Evolutionary conservation across 768 basidiomycete genomes (phyloP), one percentile per base, ranked within the genome.

Genomic region (Pisolithus microcarpus): DNA sequence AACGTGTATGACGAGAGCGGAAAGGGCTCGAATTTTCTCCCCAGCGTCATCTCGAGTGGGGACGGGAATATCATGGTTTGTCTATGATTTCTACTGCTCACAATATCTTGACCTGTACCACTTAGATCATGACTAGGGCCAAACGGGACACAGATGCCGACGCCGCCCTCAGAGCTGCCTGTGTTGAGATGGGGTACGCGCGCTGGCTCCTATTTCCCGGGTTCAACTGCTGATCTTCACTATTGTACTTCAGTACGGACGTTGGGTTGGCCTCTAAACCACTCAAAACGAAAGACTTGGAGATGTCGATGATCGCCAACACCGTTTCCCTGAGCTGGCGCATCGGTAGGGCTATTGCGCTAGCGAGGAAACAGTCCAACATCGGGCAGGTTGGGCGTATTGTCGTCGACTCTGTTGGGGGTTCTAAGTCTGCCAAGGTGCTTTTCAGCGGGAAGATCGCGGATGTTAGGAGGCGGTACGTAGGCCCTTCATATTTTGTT

Each of bases 361-460:
- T 76, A 4, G 75, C 76, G 51, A 70, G 78, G 43, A 74, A 75
- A 62, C 67, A 65, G 44, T 78, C 72, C 46, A 66, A 71, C 50
- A 62, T 78, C 40, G 69, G 69, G 50, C 59, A 60, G 44, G 66
- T 72, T 6, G 70, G 69, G 1, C 58, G 61, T 11, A 63, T 65
- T 43, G 52, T 71, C 47, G 67, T 71, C 26, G 63, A 65, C n/a
- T 58, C 70, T 9, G 68, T 72, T 16, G 70, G 70, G 0, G 71
- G 71, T 0, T 0, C 50, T 21, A 56, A 56, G 43, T 67, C 66
- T 55, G 75, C 59, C 56, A 71, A 56, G 58, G 72, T 60, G 7
- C 57, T 84, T 23, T 84, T 84, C 60, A 61, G 69, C 24, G 84
- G 84, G 13, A 85, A 85, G 65, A 79, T 84, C 23, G 58, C 77